Evolutionary conservation across 2,329 filamentous ascomycete genomes (phyloP).

Genomic region (Coniochaeta ligniaria): DNA sequence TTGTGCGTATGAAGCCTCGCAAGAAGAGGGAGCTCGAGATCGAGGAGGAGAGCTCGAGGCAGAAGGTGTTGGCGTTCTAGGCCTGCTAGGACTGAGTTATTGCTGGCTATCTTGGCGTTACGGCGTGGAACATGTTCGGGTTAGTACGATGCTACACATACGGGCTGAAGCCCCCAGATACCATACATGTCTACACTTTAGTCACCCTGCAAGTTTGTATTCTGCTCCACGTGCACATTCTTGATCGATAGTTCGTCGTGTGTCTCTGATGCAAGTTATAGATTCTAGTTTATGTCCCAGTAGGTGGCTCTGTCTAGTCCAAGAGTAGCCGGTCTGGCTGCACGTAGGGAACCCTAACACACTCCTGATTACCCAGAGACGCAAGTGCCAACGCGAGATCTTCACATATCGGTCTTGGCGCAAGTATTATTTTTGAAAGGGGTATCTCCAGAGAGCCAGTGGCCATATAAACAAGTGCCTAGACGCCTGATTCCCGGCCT

Average conservation of each 20-base stretch:
- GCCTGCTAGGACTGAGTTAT: conserved; percentile 5
- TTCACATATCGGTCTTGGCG: background rate
- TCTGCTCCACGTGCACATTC: background rate
- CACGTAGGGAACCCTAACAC: no score
- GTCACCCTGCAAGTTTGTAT: background rate
- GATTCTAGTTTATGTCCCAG: no score
- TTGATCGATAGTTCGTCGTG: background rate
- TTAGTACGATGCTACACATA: background rate
- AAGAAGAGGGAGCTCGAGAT: conserved; percentile 75
- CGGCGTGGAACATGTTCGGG: background rate
- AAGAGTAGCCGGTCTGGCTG: no score
- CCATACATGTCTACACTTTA: background rate
- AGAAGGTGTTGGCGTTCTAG: conserved; percentile 23
- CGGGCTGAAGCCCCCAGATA: background rate
- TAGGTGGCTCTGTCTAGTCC: no score
- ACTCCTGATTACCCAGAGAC: no score
- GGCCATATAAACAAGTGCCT: background rate
- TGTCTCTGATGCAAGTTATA: no score
- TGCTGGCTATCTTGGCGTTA: background rate
- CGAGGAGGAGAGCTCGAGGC: conserved; percentile 51
- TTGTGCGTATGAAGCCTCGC: conserved; percentile 42
- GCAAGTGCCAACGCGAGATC: no score
- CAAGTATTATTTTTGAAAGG: background rate
- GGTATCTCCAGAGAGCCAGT: background rate
- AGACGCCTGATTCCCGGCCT: background rate